A percentile compares a stretch with the other conserved stretches of the same genome.
phyloP scores from a whole-genome alignment of 2,329 filamentous ascomycete genomes.

The Lachnellula hyalina region DNA sequence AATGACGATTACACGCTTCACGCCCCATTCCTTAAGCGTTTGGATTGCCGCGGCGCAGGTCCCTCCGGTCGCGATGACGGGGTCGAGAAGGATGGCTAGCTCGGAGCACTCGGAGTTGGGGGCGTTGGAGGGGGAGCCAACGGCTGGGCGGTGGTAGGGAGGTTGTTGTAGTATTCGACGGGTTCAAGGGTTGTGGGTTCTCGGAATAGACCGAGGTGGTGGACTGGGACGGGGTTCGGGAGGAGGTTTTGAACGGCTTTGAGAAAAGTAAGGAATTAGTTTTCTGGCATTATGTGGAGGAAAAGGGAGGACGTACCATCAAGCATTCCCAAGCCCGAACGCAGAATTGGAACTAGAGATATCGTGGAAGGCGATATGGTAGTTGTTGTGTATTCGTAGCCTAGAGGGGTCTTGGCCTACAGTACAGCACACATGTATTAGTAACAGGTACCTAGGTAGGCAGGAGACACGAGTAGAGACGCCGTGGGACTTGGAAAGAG shows the following conservation, averaged over 20 bases:
- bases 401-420: constrained; percentile 73
- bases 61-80: constrained; percentile 88
- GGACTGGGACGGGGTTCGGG: constrained; percentile 71
- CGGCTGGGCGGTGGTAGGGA: constrained; percentile 59
- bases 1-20: constrained; percentile 72
- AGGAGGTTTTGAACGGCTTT: constrained; percentile 76
- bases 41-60: constrained; percentile 88
- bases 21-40: constrained; percentile 85
- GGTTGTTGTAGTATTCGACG: constrained; percentile 97
- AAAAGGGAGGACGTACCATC: constrained; percentile 51
- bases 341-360: constrained; percentile 85
- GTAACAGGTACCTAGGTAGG: background rate
- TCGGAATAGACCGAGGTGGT: constrained; percentile 93
- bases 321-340: constrained; percentile 87
- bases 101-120: constrained; percentile 41
- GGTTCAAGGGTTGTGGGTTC: constrained; percentile 82
- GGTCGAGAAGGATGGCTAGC: constrained; percentile 82
- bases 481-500: background rate
- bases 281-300: background rate
- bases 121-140: constrained; percentile 35
- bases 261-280: constrained; percentile 1
- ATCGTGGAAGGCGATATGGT: constrained; percentile 57
- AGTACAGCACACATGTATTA: constrained; percentile 1
- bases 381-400: constrained; percentile 66
- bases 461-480: background rate